Percentiles rank a stretch among this genome's conserved stretches.
These are phyloP conservation scores for Trichoderma arundinaceum DNA, from an alignment of 2,329 filamentous ascomycete species.

Conservation along the genomic window DNA sequence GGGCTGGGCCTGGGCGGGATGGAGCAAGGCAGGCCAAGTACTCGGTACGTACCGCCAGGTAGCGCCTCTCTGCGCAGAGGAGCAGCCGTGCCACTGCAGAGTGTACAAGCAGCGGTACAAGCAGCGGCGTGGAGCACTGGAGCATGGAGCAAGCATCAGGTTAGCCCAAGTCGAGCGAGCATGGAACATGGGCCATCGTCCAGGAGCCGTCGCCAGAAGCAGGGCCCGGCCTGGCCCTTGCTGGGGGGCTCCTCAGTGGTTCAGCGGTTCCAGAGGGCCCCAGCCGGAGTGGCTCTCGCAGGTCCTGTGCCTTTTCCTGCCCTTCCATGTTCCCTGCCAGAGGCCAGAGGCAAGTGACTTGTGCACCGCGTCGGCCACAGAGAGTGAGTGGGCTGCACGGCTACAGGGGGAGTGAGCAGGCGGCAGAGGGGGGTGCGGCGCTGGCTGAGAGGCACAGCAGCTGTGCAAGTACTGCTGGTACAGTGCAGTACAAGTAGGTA, in stretches of 20 bases:
- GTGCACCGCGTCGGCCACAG: constrained; percentile 35
- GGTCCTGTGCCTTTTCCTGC: constrained; percentile 13
- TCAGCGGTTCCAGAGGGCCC: constrained; percentile 27
- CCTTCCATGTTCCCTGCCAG: constrained; percentile 31
- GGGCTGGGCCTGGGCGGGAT: not conserved
- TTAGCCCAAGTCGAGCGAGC: too few species aligned
- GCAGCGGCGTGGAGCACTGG: not conserved
- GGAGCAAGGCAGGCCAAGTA: too few species aligned
- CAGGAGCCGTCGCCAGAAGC: constrained; percentile 2
- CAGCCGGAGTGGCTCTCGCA: constrained; percentile 21
- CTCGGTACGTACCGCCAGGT: too few species aligned
- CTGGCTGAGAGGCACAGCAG: constrained; percentile 12
- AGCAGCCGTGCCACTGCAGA: too few species aligned
- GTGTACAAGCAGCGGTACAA: too few species aligned
- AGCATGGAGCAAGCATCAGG: constrained; percentile 21
- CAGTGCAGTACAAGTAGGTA: too few species aligned
- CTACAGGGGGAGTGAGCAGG: constrained; percentile 29
- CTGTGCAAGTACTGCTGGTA: too few species aligned
- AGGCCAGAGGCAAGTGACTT: too few species aligned
- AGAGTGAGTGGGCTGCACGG: constrained; percentile 30
- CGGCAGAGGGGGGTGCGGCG: constrained; percentile 28
- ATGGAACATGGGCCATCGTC: constrained; percentile 25
- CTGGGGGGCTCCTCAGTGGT: constrained; percentile 27
- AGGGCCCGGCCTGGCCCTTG: constrained; percentile 23
- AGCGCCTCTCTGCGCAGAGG: too few species aligned